phyloP scores from a whole-genome alignment of 2,329 filamentous ascomycete genomes.

The Monosporascus sp. region DNA sequence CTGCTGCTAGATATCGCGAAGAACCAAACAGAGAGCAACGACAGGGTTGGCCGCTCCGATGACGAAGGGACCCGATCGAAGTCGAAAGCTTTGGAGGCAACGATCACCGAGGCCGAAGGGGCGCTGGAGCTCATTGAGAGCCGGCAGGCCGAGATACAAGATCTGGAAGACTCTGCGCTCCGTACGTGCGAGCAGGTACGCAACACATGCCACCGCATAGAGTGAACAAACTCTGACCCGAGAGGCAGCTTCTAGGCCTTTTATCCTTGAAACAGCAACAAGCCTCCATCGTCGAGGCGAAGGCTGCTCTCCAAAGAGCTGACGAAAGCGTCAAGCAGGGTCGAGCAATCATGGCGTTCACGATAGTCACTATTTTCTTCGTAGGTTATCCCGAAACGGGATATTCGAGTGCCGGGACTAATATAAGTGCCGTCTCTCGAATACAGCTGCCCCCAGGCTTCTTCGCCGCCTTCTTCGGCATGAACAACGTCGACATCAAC shows the following conservation, averaged over 20 bases:
- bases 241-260: slow-evolving; percentile 20
- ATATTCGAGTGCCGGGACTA: not conserved
- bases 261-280: slow-evolving; percentile 30
- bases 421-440: not conserved
- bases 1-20: not conserved
- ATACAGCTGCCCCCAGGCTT: slow-evolving; percentile 31
- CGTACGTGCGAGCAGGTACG: slow-evolving; percentile 17
- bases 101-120: not conserved
- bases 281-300: slow-evolving; percentile 28
- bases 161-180: slow-evolving; percentile 1
- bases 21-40: slow-evolving; percentile 1
- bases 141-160: not conserved
- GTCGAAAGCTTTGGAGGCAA: not conserved
- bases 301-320: slow-evolving; percentile 23
- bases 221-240: not conserved
- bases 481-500: slow-evolving; percentile 28
- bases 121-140: slow-evolving; percentile 1
- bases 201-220: not conserved
- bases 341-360: slow-evolving; percentile 28
- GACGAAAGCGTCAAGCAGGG: slow-evolving; percentile 26
- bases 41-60: not conserved
- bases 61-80: not conserved
- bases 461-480: slow-evolving; percentile 33
- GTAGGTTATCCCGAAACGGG: slow-evolving; percentile 11
- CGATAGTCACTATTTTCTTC: slow-evolving; percentile 31